Evolutionary conservation across 148 eudicot species (phyloP).

Genomic region (Fallopia convolvulus): DNA sequence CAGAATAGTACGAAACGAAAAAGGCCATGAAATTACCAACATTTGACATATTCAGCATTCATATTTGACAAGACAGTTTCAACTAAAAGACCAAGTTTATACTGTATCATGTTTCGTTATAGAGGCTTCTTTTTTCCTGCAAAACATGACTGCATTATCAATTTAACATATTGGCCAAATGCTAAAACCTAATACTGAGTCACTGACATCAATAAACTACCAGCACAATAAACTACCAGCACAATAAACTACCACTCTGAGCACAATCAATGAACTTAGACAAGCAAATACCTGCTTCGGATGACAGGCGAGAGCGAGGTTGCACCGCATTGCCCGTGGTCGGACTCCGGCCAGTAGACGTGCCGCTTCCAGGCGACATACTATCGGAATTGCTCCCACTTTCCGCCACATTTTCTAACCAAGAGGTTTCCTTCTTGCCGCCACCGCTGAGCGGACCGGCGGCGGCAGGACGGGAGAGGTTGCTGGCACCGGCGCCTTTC

Average conservation of each 20-base stretch:
- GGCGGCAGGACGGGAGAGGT: slow-evolving; percentile 42
- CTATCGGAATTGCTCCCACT: slow-evolving; percentile 49
- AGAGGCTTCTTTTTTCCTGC: no score
- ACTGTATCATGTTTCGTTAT: not conserved
- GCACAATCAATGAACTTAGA: not conserved
- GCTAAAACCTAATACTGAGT: not conserved
- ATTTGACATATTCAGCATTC: slow-evolving; percentile 4
- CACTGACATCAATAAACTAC: not conserved
- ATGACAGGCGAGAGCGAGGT: slow-evolving; percentile 55
- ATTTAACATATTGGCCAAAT: not conserved
- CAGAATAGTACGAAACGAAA: not conserved
- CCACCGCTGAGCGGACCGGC: slow-evolving; percentile 18
- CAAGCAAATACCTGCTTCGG: slow-evolving; percentile 51
- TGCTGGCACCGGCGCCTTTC: slow-evolving; percentile 67
- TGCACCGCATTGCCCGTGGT: slow-evolving; percentile 20
- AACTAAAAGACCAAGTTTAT: not conserved
- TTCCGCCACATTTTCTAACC: slow-evolving; percentile 45
- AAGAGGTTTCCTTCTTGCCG: slow-evolving; percentile 32
- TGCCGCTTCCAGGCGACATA: slow-evolving; percentile 50
- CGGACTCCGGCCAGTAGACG: slow-evolving; percentile 44
- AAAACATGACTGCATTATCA: not conserved
- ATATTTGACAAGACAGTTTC: not conserved
- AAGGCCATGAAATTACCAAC: not conserved
- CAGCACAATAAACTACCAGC: not conserved
- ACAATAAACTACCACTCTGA: not conserved